Evolutionary conservation across 768 basidiomycete species (phyloP).

Genomic region (Dioszegia aurantiaca): DNA sequence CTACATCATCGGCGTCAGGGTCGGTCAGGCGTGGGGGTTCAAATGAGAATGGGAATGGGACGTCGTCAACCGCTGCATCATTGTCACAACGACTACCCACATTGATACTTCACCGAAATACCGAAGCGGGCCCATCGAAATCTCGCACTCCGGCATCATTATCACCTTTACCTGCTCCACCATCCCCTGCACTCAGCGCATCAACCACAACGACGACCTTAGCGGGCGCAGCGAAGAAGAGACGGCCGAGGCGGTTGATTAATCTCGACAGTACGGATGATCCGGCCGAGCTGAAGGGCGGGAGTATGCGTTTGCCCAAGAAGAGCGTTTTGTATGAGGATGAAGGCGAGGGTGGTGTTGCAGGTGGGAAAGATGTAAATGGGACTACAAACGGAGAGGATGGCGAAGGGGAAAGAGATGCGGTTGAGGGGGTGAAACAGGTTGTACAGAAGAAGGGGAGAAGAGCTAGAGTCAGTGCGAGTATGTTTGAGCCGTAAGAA

Average conservation of each 20-base stretch:
- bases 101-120: too few species aligned
- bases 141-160: neutral
- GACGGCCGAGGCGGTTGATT: conserved; percentile 33
- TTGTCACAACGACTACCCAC: too few species aligned
- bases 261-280: conserved; percentile 27
- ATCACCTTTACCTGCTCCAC: neutral
- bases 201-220: neutral
- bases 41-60: too few species aligned
- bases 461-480: conserved; percentile 26
- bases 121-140: neutral
- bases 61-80: too few species aligned
- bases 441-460: conserved; percentile 16
- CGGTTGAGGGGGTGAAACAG: neutral
- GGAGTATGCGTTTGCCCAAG: conserved; percentile 16
- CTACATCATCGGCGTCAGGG: too few species aligned
- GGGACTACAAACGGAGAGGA: neutral
- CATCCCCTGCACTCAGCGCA: neutral
- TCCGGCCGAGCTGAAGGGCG: conserved; percentile 4
- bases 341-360: neutral
- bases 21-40: too few species aligned
- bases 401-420: neutral
- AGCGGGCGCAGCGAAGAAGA: conserved; percentile 25
- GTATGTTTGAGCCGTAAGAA: conserved; percentile 27
- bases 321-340: conserved; percentile 11
- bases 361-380: neutral